phyloP scores from a whole-genome alignment of 345 rosid genomes.

The Melaleuca quinquenervia region DNA sequence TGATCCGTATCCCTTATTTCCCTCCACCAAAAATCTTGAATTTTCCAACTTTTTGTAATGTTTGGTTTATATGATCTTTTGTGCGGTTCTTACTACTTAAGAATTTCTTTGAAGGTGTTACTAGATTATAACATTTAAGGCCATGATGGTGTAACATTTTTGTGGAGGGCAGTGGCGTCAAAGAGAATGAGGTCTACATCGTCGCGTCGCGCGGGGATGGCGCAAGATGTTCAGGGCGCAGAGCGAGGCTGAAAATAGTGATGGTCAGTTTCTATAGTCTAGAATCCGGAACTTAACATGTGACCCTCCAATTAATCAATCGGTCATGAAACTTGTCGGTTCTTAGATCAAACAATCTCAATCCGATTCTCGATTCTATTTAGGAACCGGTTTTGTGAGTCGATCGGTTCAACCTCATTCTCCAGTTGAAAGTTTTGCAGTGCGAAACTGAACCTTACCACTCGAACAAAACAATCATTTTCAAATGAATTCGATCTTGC shows the following conservation, averaged over 20 bases:
- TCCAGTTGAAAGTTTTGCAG: neutral
- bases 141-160: neutral
- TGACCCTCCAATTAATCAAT: neutral
- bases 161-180: neutral
- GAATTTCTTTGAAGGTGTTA: neutral
- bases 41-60: neutral
- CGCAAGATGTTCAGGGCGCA: neutral
- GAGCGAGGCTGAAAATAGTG: neutral
- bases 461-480: neutral
- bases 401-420: neutral
- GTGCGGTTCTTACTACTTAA: neutral
- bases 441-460: accelerated
- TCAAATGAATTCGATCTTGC: neutral
- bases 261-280: neutral
- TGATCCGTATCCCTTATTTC: neutral
- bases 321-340: neutral
- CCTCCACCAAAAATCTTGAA: neutral
- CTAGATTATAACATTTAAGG: neutral
- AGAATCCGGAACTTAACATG: neutral
- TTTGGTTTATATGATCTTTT: neutral
- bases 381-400: neutral
- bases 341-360: neutral
- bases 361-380: accelerated
- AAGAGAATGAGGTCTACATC: neutral
- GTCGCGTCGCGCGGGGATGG: neutral